Evolutionary conservation across 1,284 basidiomycete genomes (phyloP).

Genomic region (Kalmanozyma brasiliensis): DNA sequence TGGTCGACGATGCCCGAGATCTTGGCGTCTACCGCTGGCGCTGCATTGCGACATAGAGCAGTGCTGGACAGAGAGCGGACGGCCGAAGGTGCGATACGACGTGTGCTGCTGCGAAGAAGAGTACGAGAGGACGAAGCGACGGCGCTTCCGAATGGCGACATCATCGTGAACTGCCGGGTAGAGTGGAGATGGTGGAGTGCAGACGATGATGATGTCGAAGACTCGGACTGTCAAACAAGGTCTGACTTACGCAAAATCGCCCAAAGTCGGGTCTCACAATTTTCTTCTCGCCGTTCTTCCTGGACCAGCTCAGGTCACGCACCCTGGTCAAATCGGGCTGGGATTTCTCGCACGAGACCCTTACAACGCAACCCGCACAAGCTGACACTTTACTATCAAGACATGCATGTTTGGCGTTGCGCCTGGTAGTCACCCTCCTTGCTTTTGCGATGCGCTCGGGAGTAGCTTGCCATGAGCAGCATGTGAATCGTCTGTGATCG

Average conservation of each 20-base stretch:
- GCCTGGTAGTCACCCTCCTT: too few relatives aligned
- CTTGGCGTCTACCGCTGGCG: constrained; percentile 71
- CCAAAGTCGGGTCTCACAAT: constrained; percentile 7
- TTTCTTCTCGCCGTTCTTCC: constrained; percentile 12
- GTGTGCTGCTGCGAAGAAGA: constrained; percentile 5
- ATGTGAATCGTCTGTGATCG: too few relatives aligned
- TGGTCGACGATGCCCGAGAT: constrained; percentile 89
- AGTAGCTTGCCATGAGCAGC: too few relatives aligned
- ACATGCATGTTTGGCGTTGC: too few relatives aligned
- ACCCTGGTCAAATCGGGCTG: too few relatives aligned
- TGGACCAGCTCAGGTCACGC: constrained; percentile 1
- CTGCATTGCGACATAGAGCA: constrained; percentile 10
- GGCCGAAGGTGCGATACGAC: constrained; percentile 7
- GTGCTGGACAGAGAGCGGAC: constrained; percentile 22
- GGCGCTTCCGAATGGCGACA: constrained; percentile 21
- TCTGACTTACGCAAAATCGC: background rate
- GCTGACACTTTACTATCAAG: too few relatives aligned
- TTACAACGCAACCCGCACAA: too few relatives aligned
- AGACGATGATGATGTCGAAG: constrained; percentile 3
- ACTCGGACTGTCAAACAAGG: background rate
- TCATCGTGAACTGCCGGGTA: background rate
- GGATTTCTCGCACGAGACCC: constrained; percentile 8
- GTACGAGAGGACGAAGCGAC: constrained; percentile 35
- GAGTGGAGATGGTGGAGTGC: too few relatives aligned
- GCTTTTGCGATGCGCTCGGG: too few relatives aligned